phyloP scores from a whole-genome alignment of 306 rosid genomes.

The Crotalaria pallida region DNA sequence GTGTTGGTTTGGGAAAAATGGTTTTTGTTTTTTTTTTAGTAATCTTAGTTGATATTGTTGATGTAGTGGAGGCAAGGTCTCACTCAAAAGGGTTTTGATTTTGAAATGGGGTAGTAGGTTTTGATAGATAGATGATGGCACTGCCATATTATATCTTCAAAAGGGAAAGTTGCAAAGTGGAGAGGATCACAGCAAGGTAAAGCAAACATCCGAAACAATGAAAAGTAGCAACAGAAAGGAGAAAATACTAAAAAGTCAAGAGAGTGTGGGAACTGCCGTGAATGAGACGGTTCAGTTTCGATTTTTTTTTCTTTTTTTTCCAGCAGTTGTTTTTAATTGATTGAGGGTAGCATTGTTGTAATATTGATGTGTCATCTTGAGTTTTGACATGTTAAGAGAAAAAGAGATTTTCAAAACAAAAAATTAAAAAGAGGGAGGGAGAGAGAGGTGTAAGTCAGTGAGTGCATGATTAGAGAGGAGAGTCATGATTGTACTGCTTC shows the following conservation, averaged over 20 bases:
- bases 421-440: not conserved
- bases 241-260: constrained; percentile 42
- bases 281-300: constrained; percentile 52
- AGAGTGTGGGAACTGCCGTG: constrained; percentile 66
- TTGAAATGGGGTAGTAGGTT: not conserved
- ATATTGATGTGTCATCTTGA: constrained; percentile 45
- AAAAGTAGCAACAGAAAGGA: constrained; percentile 39
- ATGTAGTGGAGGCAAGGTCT: not conserved
- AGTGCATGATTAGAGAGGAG: constrained; percentile 53
- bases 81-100: constrained; percentile 28
- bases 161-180: constrained; percentile 47
- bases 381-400: constrained; percentile 28
- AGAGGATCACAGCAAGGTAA: constrained; percentile 33
- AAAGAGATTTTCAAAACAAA: constrained; percentile 2
- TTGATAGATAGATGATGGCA: constrained; percentile 32
- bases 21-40: not conserved
- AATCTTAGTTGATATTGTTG: not conserved
- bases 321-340: not conserved
- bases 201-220: constrained; percentile 41
- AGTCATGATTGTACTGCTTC: constrained; percentile 62
- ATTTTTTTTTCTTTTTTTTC: constrained; percentile 16
- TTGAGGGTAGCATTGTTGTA: constrained; percentile 13
- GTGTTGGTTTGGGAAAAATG: not conserved
- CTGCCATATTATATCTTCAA: constrained; percentile 24
- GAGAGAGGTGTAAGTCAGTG: constrained; percentile 24